Conservation (phyloP, 805 yeast genomes). For the Tetrapisispora fleetii region DNA sequence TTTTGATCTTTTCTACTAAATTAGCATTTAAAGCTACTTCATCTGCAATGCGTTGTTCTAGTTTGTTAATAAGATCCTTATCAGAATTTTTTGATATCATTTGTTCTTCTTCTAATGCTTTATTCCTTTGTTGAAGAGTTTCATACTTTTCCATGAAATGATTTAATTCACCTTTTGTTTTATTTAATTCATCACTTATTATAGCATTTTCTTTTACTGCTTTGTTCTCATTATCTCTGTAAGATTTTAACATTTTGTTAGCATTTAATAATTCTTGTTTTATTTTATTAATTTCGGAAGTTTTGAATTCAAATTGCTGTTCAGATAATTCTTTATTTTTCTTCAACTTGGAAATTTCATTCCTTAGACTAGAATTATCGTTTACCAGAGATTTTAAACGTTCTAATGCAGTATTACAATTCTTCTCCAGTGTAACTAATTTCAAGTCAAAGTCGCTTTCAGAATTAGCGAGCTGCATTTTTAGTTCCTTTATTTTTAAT, state of each 20-base stretch:
- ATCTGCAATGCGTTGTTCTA: constrained; percentile 28
- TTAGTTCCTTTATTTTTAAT: constrained; percentile 23
- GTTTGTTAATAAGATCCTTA: constrained; percentile 32
- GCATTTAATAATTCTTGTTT: constrained; percentile 21
- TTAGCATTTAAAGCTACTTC: constrained; percentile 26
- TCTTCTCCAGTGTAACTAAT: constrained; percentile 27
- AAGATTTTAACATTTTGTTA: constrained; percentile 17
- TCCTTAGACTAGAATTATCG: constrained; percentile 37
- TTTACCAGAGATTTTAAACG: constrained; percentile 31
- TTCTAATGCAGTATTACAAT: constrained; percentile 28
- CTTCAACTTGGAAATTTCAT: constrained; percentile 31
- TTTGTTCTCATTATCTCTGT: neutral
- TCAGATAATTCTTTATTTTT: constrained; percentile 30
- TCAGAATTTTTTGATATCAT: constrained; percentile 25
- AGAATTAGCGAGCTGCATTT: constrained; percentile 24
- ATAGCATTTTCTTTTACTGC: constrained; percentile 22
- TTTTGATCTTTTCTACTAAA: constrained; percentile 21
- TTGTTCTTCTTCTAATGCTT: constrained; percentile 29
- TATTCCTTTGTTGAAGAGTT: constrained; percentile 36
- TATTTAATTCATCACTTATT: constrained; percentile 20
- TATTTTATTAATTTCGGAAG: constrained; percentile 27
- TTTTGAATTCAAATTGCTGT: constrained; percentile 29
- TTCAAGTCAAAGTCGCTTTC: constrained; percentile 30
- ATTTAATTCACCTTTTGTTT: constrained; percentile 20
- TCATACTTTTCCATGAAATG: constrained; percentile 21